A percentile compares a stretch with the other conserved stretches of the same genome.
Evolutionary conservation across 2,329 filamentous ascomycete species (phyloP).

Genomic region (Fusarium sp.): DNA sequence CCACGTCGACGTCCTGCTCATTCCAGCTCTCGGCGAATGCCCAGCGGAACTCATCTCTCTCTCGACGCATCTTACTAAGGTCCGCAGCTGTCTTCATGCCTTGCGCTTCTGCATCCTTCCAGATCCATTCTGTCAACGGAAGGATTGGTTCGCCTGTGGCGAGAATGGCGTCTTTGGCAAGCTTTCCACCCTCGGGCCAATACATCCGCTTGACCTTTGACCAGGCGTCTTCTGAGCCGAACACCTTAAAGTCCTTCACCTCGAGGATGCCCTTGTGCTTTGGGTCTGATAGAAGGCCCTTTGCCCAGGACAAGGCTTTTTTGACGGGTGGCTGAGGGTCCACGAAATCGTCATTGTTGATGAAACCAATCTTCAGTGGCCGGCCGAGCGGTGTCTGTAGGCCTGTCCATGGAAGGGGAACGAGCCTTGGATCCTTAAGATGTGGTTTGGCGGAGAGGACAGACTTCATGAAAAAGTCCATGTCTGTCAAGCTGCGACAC

Average conservation of each 20-base stretch:
- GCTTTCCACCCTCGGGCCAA: conserved; percentile 58
- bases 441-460: conserved; percentile 31
- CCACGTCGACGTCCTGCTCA: not conserved
- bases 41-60: conserved; percentile 48
- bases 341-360: conserved; percentile 52
- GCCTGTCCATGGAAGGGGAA: conserved; percentile 49
- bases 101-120: conserved; percentile 43
- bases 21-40: conserved; percentile 51
- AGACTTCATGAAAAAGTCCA: conserved; percentile 36
- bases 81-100: conserved; percentile 36
- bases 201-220: conserved; percentile 54
- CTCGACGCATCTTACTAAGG: conserved; percentile 21
- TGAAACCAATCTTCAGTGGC: conserved; percentile 57
- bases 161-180: conserved; percentile 47
- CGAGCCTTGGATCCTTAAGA: conserved; percentile 44
- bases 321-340: conserved; percentile 54
- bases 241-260: conserved; percentile 51
- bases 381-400: conserved; percentile 19
- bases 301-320: conserved; percentile 52
- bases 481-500: conserved; percentile 39
- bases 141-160: conserved; percentile 58
- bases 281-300: conserved; percentile 26
- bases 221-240: conserved; percentile 46
- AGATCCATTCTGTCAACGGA: conserved; percentile 56
- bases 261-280: conserved; percentile 39